Evolutionary conservation across 2,329 filamentous ascomycete genomes (phyloP).

Genomic region (Tolypocladium capitatum): DNA sequence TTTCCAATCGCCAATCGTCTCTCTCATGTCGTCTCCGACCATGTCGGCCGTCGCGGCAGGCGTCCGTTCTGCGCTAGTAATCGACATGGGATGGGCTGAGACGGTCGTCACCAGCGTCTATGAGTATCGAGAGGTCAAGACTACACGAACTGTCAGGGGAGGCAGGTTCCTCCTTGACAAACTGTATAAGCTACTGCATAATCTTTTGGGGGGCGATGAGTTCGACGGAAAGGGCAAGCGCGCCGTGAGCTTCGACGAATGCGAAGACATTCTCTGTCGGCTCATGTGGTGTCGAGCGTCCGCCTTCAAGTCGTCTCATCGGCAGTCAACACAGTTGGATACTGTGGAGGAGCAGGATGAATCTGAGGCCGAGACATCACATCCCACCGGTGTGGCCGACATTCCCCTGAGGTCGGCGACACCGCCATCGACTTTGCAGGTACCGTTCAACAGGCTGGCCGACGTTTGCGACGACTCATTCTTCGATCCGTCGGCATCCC

Average conservation of each 20-base stretch:
- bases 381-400: slow-evolving; percentile 17
- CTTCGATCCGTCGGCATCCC: slow-evolving; percentile 43
- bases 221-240: slow-evolving; percentile 16
- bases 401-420: slow-evolving; percentile 33
- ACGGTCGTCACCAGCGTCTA: slow-evolving; percentile 77
- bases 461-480: slow-evolving; percentile 64
- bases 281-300: slow-evolving; percentile 58
- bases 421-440: slow-evolving; percentile 40
- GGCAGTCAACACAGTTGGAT: slow-evolving; percentile 24
- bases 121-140: slow-evolving; percentile 73
- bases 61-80: slow-evolving; percentile 68
- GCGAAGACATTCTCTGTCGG: slow-evolving; percentile 64
- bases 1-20: slow-evolving; percentile 69
- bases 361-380: slow-evolving; percentile 21
- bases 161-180: slow-evolving; percentile 59
- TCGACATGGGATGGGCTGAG: slow-evolving; percentile 90
- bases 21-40: slow-evolving; percentile 64
- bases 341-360: slow-evolving; percentile 48
- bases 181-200: slow-evolving; percentile 49
- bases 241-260: slow-evolving; percentile 58
- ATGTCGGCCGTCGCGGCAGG: slow-evolving; percentile 68
- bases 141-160: slow-evolving; percentile 57
- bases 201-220: slow-evolving; percentile 15
- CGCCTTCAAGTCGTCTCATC: slow-evolving; percentile 16
- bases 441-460: slow-evolving; percentile 59